Percentiles rank a stretch among this genome's conserved stretches.
phyloP scores from a whole-genome alignment of 768 basidiomycete species.

The Lentinula raphanica region DNA sequence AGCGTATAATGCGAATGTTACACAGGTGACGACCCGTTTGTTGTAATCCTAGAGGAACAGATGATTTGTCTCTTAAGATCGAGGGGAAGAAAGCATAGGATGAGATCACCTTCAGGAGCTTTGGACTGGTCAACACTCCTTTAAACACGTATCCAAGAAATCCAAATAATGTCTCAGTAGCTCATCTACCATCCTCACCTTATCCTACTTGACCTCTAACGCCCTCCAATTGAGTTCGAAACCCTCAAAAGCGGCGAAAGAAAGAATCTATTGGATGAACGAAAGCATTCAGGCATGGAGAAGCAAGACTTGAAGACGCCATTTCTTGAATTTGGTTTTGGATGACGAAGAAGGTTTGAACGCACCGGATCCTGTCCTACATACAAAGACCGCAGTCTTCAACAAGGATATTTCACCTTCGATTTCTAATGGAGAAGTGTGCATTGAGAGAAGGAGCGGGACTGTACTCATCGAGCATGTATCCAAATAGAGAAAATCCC shows the following conservation, averaged over 20 bases:
- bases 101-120: slow-evolving; percentile 81
- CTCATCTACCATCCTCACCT: slow-evolving; percentile 93
- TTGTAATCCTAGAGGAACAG: slow-evolving; percentile 61
- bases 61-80: too few species aligned
- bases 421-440: too few species aligned
- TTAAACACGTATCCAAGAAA: slow-evolving; percentile 95
- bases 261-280: slow-evolving; percentile 91
- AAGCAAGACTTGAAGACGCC: slow-evolving; percentile 83
- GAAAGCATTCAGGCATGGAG: slow-evolving; percentile 89
- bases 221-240: slow-evolving; percentile 92
- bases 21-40: slow-evolving; percentile 76
- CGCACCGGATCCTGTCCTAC: too few species aligned
- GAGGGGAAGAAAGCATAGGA: too few species aligned
- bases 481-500: too few species aligned
- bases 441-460: too few species aligned
- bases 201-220: slow-evolving; percentile 77
- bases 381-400: too few species aligned
- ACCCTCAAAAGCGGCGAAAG: slow-evolving; percentile 92
- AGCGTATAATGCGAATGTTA: slow-evolving; percentile 84
- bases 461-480: too few species aligned
- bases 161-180: slow-evolving; percentile 93
- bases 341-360: background rate
- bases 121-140: slow-evolving; percentile 95
- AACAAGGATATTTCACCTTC: too few species aligned
- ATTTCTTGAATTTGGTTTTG: slow-evolving; percentile 64